Evolutionary conservation across 169 alveolate species (phyloP), one percentile per base, ranked within the genome.

Genomic region (Plasmodium malariae): DNA sequence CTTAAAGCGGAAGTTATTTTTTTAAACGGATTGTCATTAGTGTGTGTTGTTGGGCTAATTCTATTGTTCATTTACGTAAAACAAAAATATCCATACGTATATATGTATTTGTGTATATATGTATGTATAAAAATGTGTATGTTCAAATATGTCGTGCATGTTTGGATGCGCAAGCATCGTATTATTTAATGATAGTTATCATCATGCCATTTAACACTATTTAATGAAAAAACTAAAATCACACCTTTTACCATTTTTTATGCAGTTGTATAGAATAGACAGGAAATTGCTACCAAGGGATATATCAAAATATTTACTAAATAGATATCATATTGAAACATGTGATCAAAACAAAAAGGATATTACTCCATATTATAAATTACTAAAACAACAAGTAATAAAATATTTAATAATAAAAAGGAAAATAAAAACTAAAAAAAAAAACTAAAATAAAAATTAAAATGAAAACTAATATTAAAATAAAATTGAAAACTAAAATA

Each of bases 331-430:
- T 40, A 93, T 70, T 48, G 94, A 93, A 11, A n/a, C 74, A 5
- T 54, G 87, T 24, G 92, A 80, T 12, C 83, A 63, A 45, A 88
- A 49, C 70, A 43, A 76, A 63, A 69, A 60, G 34, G 89, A 88
- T 9, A 80, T 76, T 49, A 87, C 74, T 14, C 95, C 95, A n/a
- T 91, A 88, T 49, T 93, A 93, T 89, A 93, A 93, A 68, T 74
- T 88, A 54, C 86, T 80, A 68, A 91, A 87, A 49, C 95, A 93
- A 67, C 76, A 89, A 90, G 95, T 93, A 40, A 62, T 30, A 62
- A 62, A 19, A 19, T n/a, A n/a, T n/a, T n/a, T n/a, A n/a, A n/a
- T n/a, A n/a, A n/a, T n/a, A n/a, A n/a, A n/a, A n/a, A n/a, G n/a
- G n/a, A n/a, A n/a, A n/a, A n/a, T n/a, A n/a, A n/a, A n/a, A n/a